Percentiles rank a stretch among this genome's conserved stretches.
phyloP scores from a whole-genome alignment of 768 basidiomycete species.

The Russula earlei region DNA sequence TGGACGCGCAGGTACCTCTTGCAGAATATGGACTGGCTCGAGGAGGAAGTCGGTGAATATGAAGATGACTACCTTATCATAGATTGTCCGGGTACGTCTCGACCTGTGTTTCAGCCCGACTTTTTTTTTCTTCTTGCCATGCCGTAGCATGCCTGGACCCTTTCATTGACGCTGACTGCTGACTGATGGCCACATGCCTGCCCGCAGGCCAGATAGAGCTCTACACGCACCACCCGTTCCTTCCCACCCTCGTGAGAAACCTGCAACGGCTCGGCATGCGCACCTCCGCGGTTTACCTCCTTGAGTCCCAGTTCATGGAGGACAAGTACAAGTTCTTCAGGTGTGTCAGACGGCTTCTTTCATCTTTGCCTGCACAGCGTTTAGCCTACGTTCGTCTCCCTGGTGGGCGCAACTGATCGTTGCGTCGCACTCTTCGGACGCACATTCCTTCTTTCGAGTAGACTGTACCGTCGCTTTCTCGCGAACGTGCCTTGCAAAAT shows the following conservation, averaged over 20 bases:
- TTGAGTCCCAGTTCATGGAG: constrained; percentile 99
- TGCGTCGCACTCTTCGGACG: background rate
- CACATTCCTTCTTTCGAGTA: background rate
- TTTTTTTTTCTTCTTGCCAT: constrained; percentile 4
- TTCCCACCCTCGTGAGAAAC: constrained; percentile 79
- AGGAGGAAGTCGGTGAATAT: constrained; percentile 89
- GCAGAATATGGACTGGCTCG: constrained; percentile 97
- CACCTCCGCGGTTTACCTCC: constrained; percentile 82
- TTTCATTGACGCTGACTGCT: background rate
- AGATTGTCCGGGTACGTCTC: constrained; percentile 71
- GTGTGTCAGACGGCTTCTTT: constrained; percentile 29
- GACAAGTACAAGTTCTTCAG: constrained; percentile 98
- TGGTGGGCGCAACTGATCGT: background rate
- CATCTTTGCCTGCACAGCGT: constrained; percentile 9
- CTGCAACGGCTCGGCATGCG: constrained; percentile 70
- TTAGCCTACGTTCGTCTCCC: background rate
- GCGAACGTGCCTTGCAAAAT: background rate
- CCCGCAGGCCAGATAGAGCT: constrained; percentile 88
- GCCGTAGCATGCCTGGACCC: background rate
- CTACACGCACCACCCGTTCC: constrained; percentile 96
- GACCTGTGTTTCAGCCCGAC: background rate
- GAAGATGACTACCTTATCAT: constrained; percentile 94
- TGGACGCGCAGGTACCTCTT: constrained; percentile 66
- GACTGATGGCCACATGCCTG: background rate
- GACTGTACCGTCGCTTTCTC: background rate